Evolutionary conservation across 1,284 basidiomycete genomes (phyloP), one percentile per base, ranked within the genome.

Genomic region (Pseudozyma hubeiensis): DNA sequence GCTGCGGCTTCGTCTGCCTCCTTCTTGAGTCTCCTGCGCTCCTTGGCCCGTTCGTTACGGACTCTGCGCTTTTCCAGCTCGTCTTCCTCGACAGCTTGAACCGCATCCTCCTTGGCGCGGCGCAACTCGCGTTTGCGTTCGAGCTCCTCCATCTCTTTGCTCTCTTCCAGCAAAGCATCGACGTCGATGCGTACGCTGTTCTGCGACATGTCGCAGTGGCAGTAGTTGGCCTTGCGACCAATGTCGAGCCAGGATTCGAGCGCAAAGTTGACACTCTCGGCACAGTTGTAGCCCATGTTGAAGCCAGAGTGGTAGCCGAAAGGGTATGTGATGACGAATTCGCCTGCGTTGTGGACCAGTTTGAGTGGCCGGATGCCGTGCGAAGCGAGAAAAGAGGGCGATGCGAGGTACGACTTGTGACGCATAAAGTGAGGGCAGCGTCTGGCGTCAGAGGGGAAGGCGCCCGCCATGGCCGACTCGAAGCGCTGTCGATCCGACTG

Each of bases 191-290:
- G 76, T 11, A 84, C 82, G 59, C 79, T 82, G 56, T 83, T 77
- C 47, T 80, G 76, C 19, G 79, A 78, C 33, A 62, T 53, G 29
- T 70, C 67, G 52, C 82, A 84, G 39, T 81, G 76, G 65, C 82
- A 84, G 41, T 77, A 82, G 59, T 76, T 77, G 46, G 82, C 81
- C 45, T 70, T 69, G 55, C 79, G 79, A 29, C 94, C 96, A 24
- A 96, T 86, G 53, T 96, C 93, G 9, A 98, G 86, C 96, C 96
- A 99, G 64, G 91, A 92, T 19, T 97, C 93, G 30, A 98, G 88
- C 0, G 97, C 97, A 85, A 99, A 99, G 85, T 99, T 99, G 80
- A 97, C 93, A 73, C 92, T 94, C 86, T 99, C 97, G 3, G 96
- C 96, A 80, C 96, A 98, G 83, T 99, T 99, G 84, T 97, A 91